Base-by-base conservation (phyloP, 768 basidiomycete species). In the Phlebiopsis gigantea region DNA sequence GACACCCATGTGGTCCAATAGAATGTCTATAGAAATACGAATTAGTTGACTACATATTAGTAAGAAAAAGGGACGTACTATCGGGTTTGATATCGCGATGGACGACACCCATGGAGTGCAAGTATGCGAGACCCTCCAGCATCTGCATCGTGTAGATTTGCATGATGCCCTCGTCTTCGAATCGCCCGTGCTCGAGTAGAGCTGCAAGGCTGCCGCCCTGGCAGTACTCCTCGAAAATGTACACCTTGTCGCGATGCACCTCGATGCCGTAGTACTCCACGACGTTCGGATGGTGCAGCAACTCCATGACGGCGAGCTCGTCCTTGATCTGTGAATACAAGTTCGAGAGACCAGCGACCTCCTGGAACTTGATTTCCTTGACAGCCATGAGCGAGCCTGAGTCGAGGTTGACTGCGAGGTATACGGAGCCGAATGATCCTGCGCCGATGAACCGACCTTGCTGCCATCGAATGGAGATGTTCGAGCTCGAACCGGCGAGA, bases 351-450 rank as follows among this genome's bases (percentile, higher is more conserved):
- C 91, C 92, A 5, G 91, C 85, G 12, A 96, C 75, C 69, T 98
- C 96, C 68, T 95, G 93, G 70, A 95, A 96, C 57, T 93, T 93
- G 69, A 98, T 93, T 75, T 98, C 97, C 74, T 99, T 99, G 65
- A 98, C 97, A 8, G 97, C 97, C 94, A 99, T 98, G 59, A 98
- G 83, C 43, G 90, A 89, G 46, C 95, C 93, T 1, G 90, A 88
- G 67, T 98, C 97, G 55, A 98, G 79, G 69, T 98, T 98, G 72
- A 98, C 89, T 17, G 95, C 97, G 46, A 93, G 83, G 69, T 98
- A 99, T n/a, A 99, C 97, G n/a, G 92, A 96, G 21, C 97, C 97
- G 70, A 97, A 98, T 8, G 97, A 95, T 15, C 97, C 97, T n/a
- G 94, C 87, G 50, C 96, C 97, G 63, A 99, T 98, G 74, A 98